phyloP scores from a whole-genome alignment of 2,329 filamentous ascomycete genomes.

The Penicillium sp. region DNA sequence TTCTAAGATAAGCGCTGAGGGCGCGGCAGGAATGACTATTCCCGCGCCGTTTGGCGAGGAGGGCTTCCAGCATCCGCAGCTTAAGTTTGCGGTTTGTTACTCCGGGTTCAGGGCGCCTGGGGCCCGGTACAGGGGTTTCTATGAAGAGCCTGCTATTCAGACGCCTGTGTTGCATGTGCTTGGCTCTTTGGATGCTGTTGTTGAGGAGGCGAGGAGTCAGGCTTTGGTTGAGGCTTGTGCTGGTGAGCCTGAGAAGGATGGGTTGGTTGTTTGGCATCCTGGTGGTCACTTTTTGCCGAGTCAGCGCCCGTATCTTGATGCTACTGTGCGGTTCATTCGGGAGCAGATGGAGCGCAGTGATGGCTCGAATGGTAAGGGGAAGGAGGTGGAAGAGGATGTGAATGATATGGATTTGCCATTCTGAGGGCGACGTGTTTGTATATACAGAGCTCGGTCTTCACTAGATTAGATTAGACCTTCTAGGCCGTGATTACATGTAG shows the following conservation, averaged over 20 bases:
- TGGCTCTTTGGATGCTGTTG: constrained; percentile 76
- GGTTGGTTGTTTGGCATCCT: constrained; percentile 61
- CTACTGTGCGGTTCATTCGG: constrained; percentile 62
- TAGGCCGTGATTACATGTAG: neutral
- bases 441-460: constrained; percentile 6
- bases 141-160: constrained; percentile 58
- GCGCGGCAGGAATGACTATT: constrained; percentile 40
- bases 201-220: constrained; percentile 65
- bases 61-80: constrained; percentile 41
- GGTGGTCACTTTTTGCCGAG: constrained; percentile 86
- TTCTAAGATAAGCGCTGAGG: constrained; percentile 11
- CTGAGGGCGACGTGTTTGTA: constrained; percentile 14
- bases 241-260: constrained; percentile 44
- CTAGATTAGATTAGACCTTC: constrained; percentile 7
- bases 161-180: constrained; percentile 76
- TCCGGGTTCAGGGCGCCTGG: constrained; percentile 64
- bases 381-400: constrained; percentile 45
- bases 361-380: constrained; percentile 13
- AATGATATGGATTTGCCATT: constrained; percentile 63
- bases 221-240: constrained; percentile 59
- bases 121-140: constrained; percentile 57
- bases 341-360: constrained; percentile 37
- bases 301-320: constrained; percentile 69
- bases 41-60: constrained; percentile 42
- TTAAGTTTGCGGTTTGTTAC: constrained; percentile 67